Conservation (phyloP, 208 protist genomes). For the Trypanosoma mega region DNA sequence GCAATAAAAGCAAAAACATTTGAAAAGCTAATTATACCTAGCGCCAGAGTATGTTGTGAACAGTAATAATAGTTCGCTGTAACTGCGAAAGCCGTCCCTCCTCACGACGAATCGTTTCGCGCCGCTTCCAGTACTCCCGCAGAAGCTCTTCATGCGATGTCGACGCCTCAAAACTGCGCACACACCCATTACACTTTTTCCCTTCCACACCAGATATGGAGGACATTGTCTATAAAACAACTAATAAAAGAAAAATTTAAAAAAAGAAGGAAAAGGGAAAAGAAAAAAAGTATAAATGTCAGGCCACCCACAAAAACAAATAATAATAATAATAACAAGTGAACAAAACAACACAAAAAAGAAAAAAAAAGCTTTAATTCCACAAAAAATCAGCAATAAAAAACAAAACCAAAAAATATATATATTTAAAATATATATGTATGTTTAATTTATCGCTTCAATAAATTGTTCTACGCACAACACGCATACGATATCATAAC, state of each 20-base stretch:
- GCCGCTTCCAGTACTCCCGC: conserved; percentile 42
- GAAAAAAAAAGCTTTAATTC: not conserved
- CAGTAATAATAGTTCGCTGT: conserved; percentile 36
- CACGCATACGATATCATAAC: no score
- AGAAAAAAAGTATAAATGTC: not conserved
- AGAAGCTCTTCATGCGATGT: conserved; percentile 26
- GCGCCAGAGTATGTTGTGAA: conserved; percentile 45
- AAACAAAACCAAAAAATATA: no score
- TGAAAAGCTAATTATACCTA: no score
- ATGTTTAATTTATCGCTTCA: no score
- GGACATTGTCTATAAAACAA: not conserved
- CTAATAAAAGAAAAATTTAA: conserved; percentile 6
- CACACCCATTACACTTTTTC: not conserved
- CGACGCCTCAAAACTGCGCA: not conserved
- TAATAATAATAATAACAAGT: conserved; percentile 7
- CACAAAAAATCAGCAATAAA: no score
- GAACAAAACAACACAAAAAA: not conserved
- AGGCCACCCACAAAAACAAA: not conserved
- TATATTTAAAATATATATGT: no score
- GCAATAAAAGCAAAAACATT: no score
- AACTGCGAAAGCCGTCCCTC: conserved; percentile 43
- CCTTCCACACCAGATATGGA: not conserved
- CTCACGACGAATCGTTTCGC: conserved; percentile 38
- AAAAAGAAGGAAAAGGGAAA: not conserved
- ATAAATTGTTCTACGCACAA: no score